Percentiles rank a stretch among this genome's conserved stretches.
Conservation (phyloP, 148 eudicot genomes). For the Rhododendron simsii region DNA sequence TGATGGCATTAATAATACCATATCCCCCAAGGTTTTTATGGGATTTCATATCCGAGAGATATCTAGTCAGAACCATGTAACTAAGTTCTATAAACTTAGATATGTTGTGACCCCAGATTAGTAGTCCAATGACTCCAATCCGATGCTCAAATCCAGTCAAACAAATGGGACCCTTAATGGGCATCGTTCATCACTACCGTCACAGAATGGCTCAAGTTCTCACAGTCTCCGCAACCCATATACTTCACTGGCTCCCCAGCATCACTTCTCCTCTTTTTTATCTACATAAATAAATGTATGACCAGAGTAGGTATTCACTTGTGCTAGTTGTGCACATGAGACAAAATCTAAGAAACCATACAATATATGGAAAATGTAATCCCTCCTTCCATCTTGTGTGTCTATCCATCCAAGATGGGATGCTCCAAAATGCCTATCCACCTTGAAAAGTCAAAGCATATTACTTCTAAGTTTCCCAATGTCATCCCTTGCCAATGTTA, state of each 20-base stretch:
- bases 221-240: conserved; percentile 97
- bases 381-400: background rate
- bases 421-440: background rate
- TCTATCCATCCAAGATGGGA: background rate
- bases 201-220: conserved; percentile 78
- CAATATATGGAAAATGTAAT: background rate
- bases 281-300: conserved; percentile 25
- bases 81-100: background rate
- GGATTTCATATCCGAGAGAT: background rate
- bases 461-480: background rate
- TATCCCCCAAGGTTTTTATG: background rate
- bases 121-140: background rate
- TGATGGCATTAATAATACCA: background rate
- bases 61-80: background rate
- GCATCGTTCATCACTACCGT: conserved; percentile 39
- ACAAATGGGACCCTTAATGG: background rate
- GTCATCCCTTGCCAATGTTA: background rate
- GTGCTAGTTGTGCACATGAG: background rate
- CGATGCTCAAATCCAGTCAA: background rate
- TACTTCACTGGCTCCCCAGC: conserved; percentile 88
- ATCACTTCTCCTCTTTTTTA: conserved; percentile 78
- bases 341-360: background rate
- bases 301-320: background rate
- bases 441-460: background rate
- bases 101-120: background rate